Conservation (phyloP, 1,284 basidiomycete genomes). For the Ceratobasidium sp. region DNA sequence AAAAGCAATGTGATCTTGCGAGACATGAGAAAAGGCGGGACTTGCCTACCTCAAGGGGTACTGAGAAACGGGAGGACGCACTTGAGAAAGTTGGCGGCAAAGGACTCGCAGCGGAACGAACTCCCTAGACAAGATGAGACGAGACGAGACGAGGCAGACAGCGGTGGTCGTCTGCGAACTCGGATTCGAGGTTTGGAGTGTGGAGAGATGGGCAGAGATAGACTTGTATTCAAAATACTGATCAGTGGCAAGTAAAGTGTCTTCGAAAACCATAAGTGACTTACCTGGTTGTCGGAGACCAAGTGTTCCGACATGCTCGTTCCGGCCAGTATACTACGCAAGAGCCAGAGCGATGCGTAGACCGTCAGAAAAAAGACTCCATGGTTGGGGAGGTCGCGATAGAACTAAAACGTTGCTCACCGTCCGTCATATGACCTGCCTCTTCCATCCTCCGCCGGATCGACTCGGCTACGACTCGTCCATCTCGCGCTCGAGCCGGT, state of each 20-base stretch:
- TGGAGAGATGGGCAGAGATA: neutral
- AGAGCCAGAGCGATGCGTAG: neutral
- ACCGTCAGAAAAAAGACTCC: constrained; percentile 33
- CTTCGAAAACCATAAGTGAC: neutral
- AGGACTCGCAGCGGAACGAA: constrained; percentile 50
- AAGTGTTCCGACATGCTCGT: constrained; percentile 51
- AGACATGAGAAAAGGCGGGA: neutral
- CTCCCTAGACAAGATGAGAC: constrained; percentile 41
- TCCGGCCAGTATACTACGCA: constrained; percentile 46
- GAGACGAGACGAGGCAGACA: constrained; percentile 50
- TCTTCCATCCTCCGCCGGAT: constrained; percentile 48
- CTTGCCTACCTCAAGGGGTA: constrained; percentile 31
- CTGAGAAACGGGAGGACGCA: constrained; percentile 43
- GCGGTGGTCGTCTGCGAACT: constrained; percentile 51
- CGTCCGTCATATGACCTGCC: constrained; percentile 50
- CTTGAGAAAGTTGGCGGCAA: constrained; percentile 49
- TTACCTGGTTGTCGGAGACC: constrained; percentile 48
- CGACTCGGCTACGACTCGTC: constrained; percentile 49
- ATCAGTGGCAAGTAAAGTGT: neutral
- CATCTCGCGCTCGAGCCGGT: constrained; percentile 45
- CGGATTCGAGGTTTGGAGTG: constrained; percentile 23
- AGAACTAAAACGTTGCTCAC: constrained; percentile 50
- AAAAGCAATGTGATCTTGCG: neutral
- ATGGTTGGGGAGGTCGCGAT: constrained; percentile 52
- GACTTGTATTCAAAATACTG: constrained; percentile 31